Percentiles rank a stretch among this genome's conserved stretches.
These are phyloP conservation scores for Aureoboletus auriporus DNA, from an alignment of 768 basidiomycete genomes.

Conservation along the genomic window DNA sequence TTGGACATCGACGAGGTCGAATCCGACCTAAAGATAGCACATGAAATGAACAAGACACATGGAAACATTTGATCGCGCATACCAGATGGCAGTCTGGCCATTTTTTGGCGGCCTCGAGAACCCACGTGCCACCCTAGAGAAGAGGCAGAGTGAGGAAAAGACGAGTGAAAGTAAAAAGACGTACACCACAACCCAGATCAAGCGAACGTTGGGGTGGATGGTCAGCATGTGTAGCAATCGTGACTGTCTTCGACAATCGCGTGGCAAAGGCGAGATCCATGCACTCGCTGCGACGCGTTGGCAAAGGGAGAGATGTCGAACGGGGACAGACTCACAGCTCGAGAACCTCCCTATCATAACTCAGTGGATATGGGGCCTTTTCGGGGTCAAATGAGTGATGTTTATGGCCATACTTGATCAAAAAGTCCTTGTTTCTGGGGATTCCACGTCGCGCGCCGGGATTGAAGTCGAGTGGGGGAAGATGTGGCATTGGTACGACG, in stretches of 20 bases:
- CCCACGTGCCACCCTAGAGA: slow-evolving; percentile 61
- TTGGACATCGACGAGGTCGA: slow-evolving; percentile 76
- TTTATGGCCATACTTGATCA: slow-evolving; percentile 54
- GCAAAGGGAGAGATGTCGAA: slow-evolving; percentile 4
- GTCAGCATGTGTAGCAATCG: slow-evolving; percentile 53
- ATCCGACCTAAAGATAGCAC: slow-evolving; percentile 53
- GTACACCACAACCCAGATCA: slow-evolving; percentile 73
- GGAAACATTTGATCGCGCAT: slow-evolving; percentile 21
- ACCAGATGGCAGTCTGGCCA: slow-evolving; percentile 68
- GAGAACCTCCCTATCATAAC: slow-evolving; percentile 62
- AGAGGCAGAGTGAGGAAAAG: slow-evolving; percentile 1
- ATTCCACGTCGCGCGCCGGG: slow-evolving; percentile 30
- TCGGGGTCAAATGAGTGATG: slow-evolving; percentile 68
- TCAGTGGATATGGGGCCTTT: slow-evolving; percentile 78
- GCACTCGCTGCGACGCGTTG: slow-evolving; percentile 40
- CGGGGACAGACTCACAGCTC: slow-evolving; percentile 54
- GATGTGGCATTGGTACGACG: slow-evolving; percentile 14
- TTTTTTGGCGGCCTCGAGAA: slow-evolving; percentile 66
- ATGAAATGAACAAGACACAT: not conserved
- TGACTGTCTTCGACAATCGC: slow-evolving; percentile 50
- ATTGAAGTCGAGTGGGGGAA: slow-evolving; percentile 13
- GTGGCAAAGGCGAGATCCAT: slow-evolving; percentile 49
- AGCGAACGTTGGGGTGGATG: slow-evolving; percentile 50
- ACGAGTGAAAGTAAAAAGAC: slow-evolving; percentile 18
- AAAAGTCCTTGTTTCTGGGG: slow-evolving; percentile 50